Conservation (phyloP, 306 rosid genomes). For the Glycine soja region DNA sequence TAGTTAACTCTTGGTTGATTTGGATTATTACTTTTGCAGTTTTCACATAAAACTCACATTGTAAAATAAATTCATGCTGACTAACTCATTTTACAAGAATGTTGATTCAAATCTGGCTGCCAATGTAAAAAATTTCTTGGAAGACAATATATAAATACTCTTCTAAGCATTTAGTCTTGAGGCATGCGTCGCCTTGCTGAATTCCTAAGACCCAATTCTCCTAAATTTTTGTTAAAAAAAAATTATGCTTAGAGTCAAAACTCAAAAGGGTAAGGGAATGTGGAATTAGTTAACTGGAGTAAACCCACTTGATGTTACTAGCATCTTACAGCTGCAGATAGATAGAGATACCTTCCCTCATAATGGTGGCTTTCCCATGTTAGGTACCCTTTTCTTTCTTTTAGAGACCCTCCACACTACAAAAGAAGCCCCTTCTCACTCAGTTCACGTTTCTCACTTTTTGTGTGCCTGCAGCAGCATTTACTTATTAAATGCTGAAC, state of each 20-base stretch:
- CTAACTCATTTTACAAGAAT: too few species aligned
- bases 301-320: constrained; percentile 56
- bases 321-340: constrained; percentile 65
- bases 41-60: not conserved
- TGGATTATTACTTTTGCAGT: constrained; percentile 23
- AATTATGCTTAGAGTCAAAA: not conserved
- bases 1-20: not conserved
- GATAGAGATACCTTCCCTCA: constrained; percentile 65
- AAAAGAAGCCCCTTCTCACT: constrained; percentile 27
- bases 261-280: not conserved
- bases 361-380: constrained; percentile 62
- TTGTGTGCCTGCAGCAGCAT: constrained; percentile 51
- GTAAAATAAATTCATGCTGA: not conserved
- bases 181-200: too few species aligned
- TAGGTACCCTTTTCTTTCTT: constrained; percentile 27
- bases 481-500: constrained; percentile 42
- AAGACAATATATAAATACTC: too few species aligned
- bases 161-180: too few species aligned
- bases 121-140: too few species aligned
- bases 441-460: constrained; percentile 30
- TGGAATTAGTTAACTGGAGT: constrained; percentile 35
- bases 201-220: too few species aligned
- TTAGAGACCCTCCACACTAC: constrained; percentile 38
- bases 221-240: too few species aligned
- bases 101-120: too few species aligned